Base-by-base conservation (phyloP, 1,284 basidiomycete genomes). In the Dichomitus squalens region DNA sequence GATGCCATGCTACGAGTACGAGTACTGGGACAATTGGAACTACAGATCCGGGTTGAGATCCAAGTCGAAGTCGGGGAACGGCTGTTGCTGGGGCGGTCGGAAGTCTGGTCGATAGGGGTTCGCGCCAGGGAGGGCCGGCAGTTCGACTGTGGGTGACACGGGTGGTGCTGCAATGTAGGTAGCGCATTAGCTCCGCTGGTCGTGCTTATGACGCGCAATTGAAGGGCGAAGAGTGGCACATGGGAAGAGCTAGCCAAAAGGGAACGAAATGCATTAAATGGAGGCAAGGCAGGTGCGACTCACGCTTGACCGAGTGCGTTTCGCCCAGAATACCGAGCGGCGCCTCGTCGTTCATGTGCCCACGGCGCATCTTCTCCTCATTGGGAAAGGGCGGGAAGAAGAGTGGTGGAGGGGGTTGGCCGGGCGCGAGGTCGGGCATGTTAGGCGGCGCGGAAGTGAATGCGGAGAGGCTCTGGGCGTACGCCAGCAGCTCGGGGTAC, bases 321-420 rank as follows among this genome's bases (percentile, higher is more conserved):
- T 93, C 90, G 31, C 90, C 90, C 38, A 89, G 77, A 35, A 83
- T 69, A 4, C 88, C 90, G 51, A 93, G 77, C 1, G 90, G 88
- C 21, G 85, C 87, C 69, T 92, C 88, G 23, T 84, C 83, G 67
- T 89, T 90, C 71, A 93, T 82, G 57, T 81, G 81, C 0, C 90
- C 90, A 35, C 84, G 79, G 40, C 90, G 84, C 90, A 93, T 92
- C 72, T 90, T 92, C 70, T 91, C 90, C 75, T 92, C 91, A 67
- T 91, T 92, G 1, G 90, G 90, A 70, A 92, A 93, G 9, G 90
- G 90, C 21, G 90, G 91, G 75, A 90, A 90, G 78, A 93, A 92
- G 38, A 90, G 67, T 7, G 87, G 87, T 12, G 87, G 85, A 1
- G 88, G 87, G 14, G 85, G 84, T 66, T 87, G 85, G 9, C 87